Evolutionary conservation across 306 rosid species (phyloP), one percentile per base, ranked within the genome.

Genomic region (Acacia melanoxylon): DNA sequence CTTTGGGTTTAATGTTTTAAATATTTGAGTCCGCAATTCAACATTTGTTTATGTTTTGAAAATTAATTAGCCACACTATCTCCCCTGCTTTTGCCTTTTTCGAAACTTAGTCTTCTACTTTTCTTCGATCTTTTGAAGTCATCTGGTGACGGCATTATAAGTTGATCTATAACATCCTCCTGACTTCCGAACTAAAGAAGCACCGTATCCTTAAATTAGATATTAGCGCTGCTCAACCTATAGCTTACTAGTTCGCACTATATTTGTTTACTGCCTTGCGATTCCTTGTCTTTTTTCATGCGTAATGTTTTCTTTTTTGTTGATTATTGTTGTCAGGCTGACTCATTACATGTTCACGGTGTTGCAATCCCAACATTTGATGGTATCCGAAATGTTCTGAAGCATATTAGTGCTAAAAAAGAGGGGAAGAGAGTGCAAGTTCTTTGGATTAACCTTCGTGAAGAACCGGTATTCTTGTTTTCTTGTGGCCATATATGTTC

Each of bases 391-490:
- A 94, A 94, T 51, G 97, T 94, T 90, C 93, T 94, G 22, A 83
- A 89, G 73, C 91, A 91, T 77, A 87, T 94, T 85, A 90, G 92
- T 62, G 93, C 94, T 78, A 92, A 86, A 63, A 65, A 67, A 16
- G 85, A 88, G 74, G 82, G 90, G 35, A 87, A 88, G 63, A 83
- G 45, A 49, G 72, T 85, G 10, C 87, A 85, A 45, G 86, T 94
- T 80, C 98, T 91, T 42, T 94, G 98, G 98, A 91, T 94, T 70
- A 94, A 82, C 79, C 98, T 94, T 73, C 97, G 98, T 2, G 98
- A 94, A 86, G 98, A 94, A 81, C 97, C 97, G 83, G 98, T 94
- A 89, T 27, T 4, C 48, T 58, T 52, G 66, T 16, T 25, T 56
- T 27, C 44, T 41, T 40, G 42, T 72, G 35, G 16, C 19, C 59